Conservation (phyloP, 2,329 filamentous ascomycete species). For the Exophiala dermatitidis region DNA sequence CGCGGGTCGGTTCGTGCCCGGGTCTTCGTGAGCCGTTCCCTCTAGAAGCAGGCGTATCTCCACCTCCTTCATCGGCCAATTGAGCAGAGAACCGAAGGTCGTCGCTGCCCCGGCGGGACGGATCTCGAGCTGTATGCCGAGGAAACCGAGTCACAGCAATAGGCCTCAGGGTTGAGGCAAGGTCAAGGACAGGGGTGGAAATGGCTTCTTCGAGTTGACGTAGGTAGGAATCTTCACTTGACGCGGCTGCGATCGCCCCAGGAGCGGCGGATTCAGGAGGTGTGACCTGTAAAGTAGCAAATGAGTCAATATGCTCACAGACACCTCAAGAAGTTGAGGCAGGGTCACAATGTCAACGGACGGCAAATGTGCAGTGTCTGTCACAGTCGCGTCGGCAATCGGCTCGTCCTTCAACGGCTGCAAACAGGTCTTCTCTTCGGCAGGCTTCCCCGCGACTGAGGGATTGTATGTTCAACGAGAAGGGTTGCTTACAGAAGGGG, state of each 20-base stretch:
- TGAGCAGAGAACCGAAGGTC: neutral
- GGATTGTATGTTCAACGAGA: no score
- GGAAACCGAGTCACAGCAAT: neutral
- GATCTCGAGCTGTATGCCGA: neutral
- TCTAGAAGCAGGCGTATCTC: neutral
- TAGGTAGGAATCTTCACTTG: conserved; percentile 37
- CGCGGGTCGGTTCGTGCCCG: neutral
- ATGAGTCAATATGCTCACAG: conserved; percentile 17
- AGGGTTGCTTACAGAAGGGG: no score
- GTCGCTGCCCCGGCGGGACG: neutral
- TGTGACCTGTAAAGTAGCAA: conserved; percentile 24
- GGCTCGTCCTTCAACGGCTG: no score
- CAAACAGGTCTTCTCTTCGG: no score
- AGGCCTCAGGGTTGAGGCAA: conserved; percentile 43
- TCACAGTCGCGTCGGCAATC: no score
- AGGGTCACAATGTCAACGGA: neutral
- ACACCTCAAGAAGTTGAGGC: neutral
- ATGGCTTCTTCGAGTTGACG: conserved; percentile 41
- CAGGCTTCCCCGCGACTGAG: no score
- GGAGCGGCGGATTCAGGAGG: conserved; percentile 17
- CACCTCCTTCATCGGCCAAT: neutral
- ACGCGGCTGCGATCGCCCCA: conserved; percentile 19
- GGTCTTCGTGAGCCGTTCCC: neutral
- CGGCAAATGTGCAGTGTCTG: no score
- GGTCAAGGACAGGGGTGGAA: conserved; percentile 45